These are phyloP conservation scores for Pharnaceum exiguum DNA, from an alignment of 148 eudicot genomes.

Conservation along the genomic window DNA sequence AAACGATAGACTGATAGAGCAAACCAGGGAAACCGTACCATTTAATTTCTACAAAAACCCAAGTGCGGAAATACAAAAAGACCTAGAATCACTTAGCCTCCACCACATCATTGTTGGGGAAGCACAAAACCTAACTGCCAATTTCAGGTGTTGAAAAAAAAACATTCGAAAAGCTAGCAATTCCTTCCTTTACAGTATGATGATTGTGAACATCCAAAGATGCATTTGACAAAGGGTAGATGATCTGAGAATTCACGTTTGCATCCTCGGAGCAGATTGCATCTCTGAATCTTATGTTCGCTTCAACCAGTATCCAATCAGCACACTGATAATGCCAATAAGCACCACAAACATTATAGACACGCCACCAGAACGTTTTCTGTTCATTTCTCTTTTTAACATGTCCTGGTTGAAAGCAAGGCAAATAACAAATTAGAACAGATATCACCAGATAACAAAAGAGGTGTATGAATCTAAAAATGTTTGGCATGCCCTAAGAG, in stretches of 20 bases:
- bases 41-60: neutral
- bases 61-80: neutral
- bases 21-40: neutral
- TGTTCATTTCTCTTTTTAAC: slow-evolving; percentile 32
- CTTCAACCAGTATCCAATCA: slow-evolving; percentile 57
- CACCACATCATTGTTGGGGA: slow-evolving; percentile 2
- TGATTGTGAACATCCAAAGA: slow-evolving; percentile 12
- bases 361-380: slow-evolving; percentile 32
- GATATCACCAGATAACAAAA: neutral
- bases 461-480: too few relatives aligned
- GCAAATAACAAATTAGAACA: neutral
- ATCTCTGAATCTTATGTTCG: slow-evolving; percentile 21
- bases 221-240: slow-evolving; percentile 1
- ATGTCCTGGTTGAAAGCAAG: slow-evolving; percentile 24
- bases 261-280: neutral
- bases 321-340: slow-evolving; percentile 47
- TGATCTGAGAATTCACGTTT: neutral
- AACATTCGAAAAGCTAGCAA: slow-evolving; percentile 15
- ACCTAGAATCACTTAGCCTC: slow-evolving; percentile 4
- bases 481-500: too few relatives aligned
- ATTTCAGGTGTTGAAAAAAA: neutral
- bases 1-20: neutral
- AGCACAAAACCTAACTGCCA: slow-evolving; percentile 7
- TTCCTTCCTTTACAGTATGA: slow-evolving; percentile 23
- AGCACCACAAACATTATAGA: slow-evolving; percentile 44